These are phyloP conservation scores for Suillus clintonianus DNA, from an alignment of 768 basidiomycete species.

Conservation along the genomic window DNA sequence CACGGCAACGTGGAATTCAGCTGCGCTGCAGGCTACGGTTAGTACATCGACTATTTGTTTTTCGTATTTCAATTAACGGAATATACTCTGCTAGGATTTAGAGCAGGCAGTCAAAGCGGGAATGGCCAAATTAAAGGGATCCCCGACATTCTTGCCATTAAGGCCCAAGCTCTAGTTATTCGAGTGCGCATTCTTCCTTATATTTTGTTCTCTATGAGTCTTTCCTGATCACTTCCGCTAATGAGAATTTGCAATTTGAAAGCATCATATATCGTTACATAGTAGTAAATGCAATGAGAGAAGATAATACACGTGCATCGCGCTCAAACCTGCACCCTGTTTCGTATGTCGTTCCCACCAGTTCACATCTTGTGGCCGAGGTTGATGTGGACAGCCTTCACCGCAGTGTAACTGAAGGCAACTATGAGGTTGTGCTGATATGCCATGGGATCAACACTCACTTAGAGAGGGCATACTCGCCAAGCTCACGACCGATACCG, in stretches of 20 bases:
- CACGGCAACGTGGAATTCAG: constrained; percentile 57
- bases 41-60: constrained; percentile 8
- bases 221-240: neutral
- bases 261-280: neutral
- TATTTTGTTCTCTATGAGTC: no score
- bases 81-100: constrained; percentile 8
- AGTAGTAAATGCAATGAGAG: neutral
- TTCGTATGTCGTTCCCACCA: neutral
- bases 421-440: neutral
- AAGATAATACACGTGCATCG: neutral
- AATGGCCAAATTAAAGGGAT: neutral
- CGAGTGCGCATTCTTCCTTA: neutral
- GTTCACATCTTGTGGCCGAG: constrained; percentile 30
- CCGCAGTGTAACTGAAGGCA: constrained; percentile 49
- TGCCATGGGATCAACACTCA: constrained; percentile 17
- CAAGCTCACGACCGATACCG: constrained; percentile 80
- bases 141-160: constrained; percentile 5
- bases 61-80: neutral
- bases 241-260: neutral
- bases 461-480: constrained; percentile 69
- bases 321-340: neutral
- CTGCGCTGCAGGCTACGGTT: constrained; percentile 52
- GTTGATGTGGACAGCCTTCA: constrained; percentile 67
- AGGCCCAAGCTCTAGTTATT: neutral
- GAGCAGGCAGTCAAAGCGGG: constrained; percentile 7